phyloP scores from a whole-genome alignment of 768 basidiomycete species.

The Kwoniella bestiolae region DNA sequence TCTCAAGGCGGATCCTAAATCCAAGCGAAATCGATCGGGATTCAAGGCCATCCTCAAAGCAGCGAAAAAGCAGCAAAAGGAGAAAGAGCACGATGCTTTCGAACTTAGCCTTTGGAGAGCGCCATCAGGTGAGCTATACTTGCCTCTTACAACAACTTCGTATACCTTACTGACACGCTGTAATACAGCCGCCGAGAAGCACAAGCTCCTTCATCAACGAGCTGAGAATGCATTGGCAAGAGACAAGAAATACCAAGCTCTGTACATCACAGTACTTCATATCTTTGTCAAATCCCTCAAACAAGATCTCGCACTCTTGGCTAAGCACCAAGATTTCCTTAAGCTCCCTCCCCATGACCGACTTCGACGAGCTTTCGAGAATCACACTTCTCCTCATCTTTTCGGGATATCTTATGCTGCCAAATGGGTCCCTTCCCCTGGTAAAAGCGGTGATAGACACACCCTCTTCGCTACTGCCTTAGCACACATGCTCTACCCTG shows the following conservation, averaged over 20 bases:
- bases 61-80: background rate
- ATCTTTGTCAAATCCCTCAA: conserved; percentile 65
- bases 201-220: conserved; percentile 26
- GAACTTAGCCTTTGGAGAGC: conserved; percentile 14
- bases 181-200: conserved; percentile 21
- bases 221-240: conserved; percentile 32
- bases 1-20: background rate
- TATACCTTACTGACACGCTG: background rate
- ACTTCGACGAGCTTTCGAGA: conserved; percentile 34
- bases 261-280: conserved; percentile 68
- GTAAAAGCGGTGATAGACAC: conserved; percentile 66
- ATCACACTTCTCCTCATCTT: conserved; percentile 36
- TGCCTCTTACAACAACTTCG: background rate
- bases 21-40: conserved; percentile 17
- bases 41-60: conserved; percentile 17
- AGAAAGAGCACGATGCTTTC: background rate
- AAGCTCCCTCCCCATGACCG: conserved; percentile 28
- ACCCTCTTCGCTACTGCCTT: conserved; percentile 72
- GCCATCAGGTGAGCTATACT: conserved; percentile 8
- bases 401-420: conserved; percentile 65
- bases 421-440: conserved; percentile 74
- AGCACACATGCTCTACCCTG: conserved; percentile 62
- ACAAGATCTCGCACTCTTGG: conserved; percentile 62
- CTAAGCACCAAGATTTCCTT: conserved; percentile 53
- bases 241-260: conserved; percentile 65